These are phyloP conservation scores for Limonium bicolor DNA, from an alignment of 148 eudicot species.

Conservation along the genomic window DNA sequence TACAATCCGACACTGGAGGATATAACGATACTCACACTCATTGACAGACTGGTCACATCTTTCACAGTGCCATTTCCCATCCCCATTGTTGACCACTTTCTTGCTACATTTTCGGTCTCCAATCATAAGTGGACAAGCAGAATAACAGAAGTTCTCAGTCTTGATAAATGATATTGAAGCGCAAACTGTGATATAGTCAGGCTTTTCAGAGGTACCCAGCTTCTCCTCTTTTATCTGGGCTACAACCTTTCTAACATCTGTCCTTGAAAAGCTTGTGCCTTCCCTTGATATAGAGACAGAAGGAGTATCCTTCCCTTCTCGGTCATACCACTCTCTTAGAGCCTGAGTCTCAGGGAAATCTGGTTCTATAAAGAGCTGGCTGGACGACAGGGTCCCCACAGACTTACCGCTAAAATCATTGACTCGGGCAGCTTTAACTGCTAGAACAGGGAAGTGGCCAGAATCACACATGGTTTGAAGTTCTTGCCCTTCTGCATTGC, in stretches of 20 bases:
- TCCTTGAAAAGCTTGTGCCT: conserved; percentile 14
- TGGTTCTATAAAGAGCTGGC: conserved; percentile 71
- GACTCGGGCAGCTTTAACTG: conserved; percentile 62
- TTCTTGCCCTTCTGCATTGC: conserved; percentile 70
- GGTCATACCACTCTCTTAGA: conserved; percentile 63
- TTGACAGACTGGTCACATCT: conserved; percentile 73
- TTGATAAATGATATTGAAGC: conserved; percentile 60
- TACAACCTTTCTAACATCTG: conserved; percentile 58
- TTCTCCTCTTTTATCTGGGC: conserved; percentile 90
- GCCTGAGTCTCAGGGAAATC: conserved; percentile 68
- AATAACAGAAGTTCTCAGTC: conserved; percentile 67
- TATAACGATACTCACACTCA: conserved; percentile 79
- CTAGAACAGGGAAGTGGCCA: conserved; percentile 72
- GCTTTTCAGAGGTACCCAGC: conserved; percentile 81
- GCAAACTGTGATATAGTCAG: conserved; percentile 80
- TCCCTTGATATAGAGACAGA: conserved; percentile 61
- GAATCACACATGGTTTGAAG: conserved; percentile 66
- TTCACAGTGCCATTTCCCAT: conserved; percentile 89
- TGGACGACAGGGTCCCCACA: conserved; percentile 56
- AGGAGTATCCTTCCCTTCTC: conserved; percentile 47
- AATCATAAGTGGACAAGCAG: conserved; percentile 63
- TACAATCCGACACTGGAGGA: conserved; percentile 81
- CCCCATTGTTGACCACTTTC: conserved; percentile 83
- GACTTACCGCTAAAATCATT: conserved; percentile 74
- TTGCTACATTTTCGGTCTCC: conserved; percentile 80